phyloP scores from a whole-genome alignment of 139 green algal species.

The Chlamydomonas applanata region DNA sequence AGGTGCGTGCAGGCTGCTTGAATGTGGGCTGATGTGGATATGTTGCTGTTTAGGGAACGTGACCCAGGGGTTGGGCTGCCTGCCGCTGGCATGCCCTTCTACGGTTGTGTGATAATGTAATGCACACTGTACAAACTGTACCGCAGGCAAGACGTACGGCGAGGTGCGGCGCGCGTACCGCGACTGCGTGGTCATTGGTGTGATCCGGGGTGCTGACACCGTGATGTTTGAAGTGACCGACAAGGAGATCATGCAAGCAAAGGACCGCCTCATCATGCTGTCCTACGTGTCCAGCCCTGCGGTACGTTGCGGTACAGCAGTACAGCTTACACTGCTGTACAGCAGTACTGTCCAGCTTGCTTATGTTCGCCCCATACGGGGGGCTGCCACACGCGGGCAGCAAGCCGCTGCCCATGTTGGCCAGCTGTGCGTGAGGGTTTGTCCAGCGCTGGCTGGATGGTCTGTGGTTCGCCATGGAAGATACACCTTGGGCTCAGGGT shows the following conservation, averaged over 20 bases:
- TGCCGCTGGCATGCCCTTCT: too few species aligned
- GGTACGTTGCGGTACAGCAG: neutral
- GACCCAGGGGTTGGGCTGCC: too few species aligned
- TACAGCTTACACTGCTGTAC: too few species aligned
- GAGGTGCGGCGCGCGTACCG: conserved; percentile 18
- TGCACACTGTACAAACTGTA: too few species aligned
- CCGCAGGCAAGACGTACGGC: neutral
- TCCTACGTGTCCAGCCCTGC: conserved; percentile 6
- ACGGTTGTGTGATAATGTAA: too few species aligned
- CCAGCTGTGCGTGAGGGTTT: neutral
- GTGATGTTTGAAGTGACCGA: neutral
- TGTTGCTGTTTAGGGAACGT: too few species aligned
- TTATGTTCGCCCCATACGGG: too few species aligned
- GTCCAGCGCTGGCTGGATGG: neutral
- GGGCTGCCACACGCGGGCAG: too few species aligned
- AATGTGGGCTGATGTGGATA: neutral
- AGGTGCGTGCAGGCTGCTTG: neutral
- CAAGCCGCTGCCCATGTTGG: too few species aligned
- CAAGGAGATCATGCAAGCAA: neutral
- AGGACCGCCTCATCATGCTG: conserved; percentile 11
- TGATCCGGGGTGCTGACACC: neutral
- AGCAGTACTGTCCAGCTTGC: too few species aligned
- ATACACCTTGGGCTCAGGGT: too few species aligned
- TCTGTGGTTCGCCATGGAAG: too few species aligned
- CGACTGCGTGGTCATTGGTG: conserved; percentile 21